A percentile compares a stretch with the other conserved stretches of the same genome.
phyloP scores from a whole-genome alignment of 345 rosid species.

The Eutrema japonicum region DNA sequence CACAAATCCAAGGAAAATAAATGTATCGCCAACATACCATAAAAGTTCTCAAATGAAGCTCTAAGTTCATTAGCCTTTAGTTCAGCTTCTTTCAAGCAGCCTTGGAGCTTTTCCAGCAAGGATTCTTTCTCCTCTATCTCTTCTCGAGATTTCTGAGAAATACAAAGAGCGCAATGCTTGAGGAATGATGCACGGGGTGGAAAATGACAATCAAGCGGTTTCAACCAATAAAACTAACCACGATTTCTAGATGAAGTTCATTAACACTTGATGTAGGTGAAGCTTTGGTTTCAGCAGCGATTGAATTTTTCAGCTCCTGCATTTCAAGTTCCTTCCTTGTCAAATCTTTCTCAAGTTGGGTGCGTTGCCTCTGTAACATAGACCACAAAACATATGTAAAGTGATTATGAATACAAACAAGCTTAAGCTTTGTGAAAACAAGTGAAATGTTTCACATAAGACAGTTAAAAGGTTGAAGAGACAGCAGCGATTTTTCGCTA shows the following conservation, averaged over 20 bases:
- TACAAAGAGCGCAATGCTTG: slow-evolving; percentile 13
- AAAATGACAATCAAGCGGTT: background rate
- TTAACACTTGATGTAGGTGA: slow-evolving; percentile 60
- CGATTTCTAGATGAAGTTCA: slow-evolving; percentile 74
- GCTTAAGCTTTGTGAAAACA: slow-evolving; percentile 5
- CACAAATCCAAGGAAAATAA: slow-evolving; percentile 9
- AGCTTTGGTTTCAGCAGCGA: slow-evolving; percentile 50
- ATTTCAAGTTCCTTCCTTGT: slow-evolving; percentile 55
- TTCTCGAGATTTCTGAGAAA: slow-evolving; percentile 53
- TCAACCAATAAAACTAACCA: slow-evolving; percentile 49
- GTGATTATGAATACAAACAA: background rate
- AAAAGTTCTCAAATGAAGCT: slow-evolving; percentile 55
- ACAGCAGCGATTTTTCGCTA: slow-evolving; percentile 20
- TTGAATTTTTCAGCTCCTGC: slow-evolving; percentile 62
- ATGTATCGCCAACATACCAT: slow-evolving; percentile 51
- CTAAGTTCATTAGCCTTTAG: slow-evolving; percentile 58
- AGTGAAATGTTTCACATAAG: slow-evolving; percentile 4
- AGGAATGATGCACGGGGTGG: slow-evolving; percentile 18
- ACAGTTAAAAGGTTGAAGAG: slow-evolving; percentile 16
- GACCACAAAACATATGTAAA: slow-evolving; percentile 17
- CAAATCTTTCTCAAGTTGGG: slow-evolving; percentile 52
- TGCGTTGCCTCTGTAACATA: slow-evolving; percentile 56
- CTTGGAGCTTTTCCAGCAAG: slow-evolving; percentile 47
- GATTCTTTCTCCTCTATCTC: slow-evolving; percentile 56
- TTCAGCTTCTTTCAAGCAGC: slow-evolving; percentile 55